Evolutionary conservation across 2,329 filamentous ascomycete species (phyloP).

Genomic region (Chaetoscypha palmicola): DNA sequence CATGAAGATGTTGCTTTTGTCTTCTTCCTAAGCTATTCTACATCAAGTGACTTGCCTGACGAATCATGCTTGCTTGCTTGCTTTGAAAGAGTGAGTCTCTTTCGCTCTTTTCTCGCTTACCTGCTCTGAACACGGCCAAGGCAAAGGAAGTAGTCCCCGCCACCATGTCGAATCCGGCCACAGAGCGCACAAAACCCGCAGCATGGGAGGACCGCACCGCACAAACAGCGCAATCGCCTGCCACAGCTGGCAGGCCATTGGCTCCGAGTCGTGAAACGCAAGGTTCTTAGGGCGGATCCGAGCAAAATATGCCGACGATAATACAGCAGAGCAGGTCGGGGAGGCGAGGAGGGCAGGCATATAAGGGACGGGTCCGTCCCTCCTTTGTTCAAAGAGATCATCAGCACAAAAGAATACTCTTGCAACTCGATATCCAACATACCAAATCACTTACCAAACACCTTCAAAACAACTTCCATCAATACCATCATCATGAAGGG

Average conservation of each 20-base stretch:
- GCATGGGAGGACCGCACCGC: slow-evolving; percentile 1
- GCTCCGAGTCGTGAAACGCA: slow-evolving; percentile 2
- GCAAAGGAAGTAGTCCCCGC: background rate
- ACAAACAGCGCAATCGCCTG: slow-evolving; percentile 8
- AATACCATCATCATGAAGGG: slow-evolving; percentile 32
- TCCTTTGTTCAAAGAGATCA: background rate
- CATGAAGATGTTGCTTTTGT: background rate
- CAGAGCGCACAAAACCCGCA: slow-evolving; percentile 10
- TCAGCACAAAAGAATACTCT: no score
- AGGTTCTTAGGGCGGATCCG: background rate
- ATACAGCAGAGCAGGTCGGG: background rate
- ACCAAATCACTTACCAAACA: slow-evolving; percentile 7
- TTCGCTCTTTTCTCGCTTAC: background rate
- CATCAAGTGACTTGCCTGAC: background rate
- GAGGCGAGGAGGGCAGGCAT: slow-evolving; percentile 1
- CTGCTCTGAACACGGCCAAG: no score
- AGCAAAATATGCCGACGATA: background rate
- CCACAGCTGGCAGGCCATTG: background rate
- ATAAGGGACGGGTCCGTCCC: slow-evolving; percentile 10
- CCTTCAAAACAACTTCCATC: slow-evolving; percentile 5
- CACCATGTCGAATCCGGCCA: slow-evolving; percentile 1
- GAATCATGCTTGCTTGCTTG: background rate
- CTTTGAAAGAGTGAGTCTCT: background rate
- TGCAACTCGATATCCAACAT: background rate
- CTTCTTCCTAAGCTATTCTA: background rate